phyloP scores from a whole-genome alignment of 129 eudicot genomes.

The Glebionis coronaria region DNA sequence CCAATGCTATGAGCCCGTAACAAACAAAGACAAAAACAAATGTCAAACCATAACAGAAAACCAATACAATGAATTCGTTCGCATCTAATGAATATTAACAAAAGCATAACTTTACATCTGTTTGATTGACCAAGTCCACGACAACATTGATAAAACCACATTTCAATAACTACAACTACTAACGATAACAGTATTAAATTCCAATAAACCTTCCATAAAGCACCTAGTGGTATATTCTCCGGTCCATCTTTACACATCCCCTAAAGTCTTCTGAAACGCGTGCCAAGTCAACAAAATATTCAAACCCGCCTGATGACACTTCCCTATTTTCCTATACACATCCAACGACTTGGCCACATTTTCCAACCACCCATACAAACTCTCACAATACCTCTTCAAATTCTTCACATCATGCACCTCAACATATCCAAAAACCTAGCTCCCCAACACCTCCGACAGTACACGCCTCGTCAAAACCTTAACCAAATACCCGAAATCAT shows the following conservation, averaged over 20 bases:
- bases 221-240: conserved; percentile 59
- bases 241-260: conserved; percentile 38
- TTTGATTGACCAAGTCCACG: conserved; percentile 21
- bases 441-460: conserved; percentile 38
- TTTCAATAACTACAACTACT: conserved; percentile 34
- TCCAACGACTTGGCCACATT: conserved; percentile 55
- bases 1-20: neutral
- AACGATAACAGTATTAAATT: conserved; percentile 4
- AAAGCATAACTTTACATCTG: conserved; percentile 33
- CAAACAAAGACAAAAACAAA: neutral
- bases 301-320: conserved; percentile 84
- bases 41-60: neutral
- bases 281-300: conserved; percentile 83
- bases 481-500: conserved; percentile 75
- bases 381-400: conserved; percentile 59
- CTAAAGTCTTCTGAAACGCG: conserved; percentile 64
- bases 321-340: conserved; percentile 53
- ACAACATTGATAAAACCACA: conserved; percentile 17
- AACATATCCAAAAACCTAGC: conserved; percentile 41
- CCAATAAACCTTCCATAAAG: conserved; percentile 61
- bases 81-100: conserved; percentile 30
- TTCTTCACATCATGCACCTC: conserved; percentile 71
- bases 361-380: conserved; percentile 74
- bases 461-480: conserved; percentile 46
- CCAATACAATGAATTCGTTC: conserved; percentile 8